These are phyloP conservation scores for Lachancea mirantina DNA, from an alignment of 805 yeast species.

Conservation along the genomic window DNA sequence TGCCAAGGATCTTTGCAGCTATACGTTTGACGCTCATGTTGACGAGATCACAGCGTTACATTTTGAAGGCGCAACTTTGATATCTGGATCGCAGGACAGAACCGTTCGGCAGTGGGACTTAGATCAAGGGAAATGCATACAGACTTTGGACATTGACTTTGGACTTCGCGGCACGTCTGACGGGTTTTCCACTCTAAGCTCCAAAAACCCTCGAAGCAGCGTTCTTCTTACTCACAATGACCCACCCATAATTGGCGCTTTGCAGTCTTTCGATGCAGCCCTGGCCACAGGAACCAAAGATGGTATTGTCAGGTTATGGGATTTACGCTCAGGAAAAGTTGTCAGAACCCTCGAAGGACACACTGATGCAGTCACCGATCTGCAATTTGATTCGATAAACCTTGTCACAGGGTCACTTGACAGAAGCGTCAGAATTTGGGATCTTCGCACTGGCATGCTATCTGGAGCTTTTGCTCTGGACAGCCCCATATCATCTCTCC, in stretches of 20 bases:
- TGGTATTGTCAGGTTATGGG: conserved; percentile 72
- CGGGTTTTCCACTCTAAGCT: conserved; percentile 3
- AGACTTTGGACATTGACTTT: conserved; percentile 56
- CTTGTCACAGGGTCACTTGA: conserved; percentile 59
- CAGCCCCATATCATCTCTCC: conserved; percentile 46
- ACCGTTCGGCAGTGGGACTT: conserved; percentile 76
- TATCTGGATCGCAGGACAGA: conserved; percentile 64
- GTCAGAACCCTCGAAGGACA: conserved; percentile 58
- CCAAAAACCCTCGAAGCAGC: conserved; percentile 9
- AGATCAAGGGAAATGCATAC: conserved; percentile 55
- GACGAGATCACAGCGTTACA: conserved; percentile 60
- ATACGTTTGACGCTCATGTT: conserved; percentile 55
- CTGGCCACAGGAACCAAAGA: conserved; percentile 74
- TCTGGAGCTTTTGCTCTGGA: conserved; percentile 57
- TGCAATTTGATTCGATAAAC: conserved; percentile 62
- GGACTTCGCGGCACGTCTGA: conserved; percentile 13
- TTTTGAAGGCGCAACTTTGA: conserved; percentile 45
- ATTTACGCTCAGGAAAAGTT: conserved; percentile 61
- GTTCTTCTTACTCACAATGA: conserved; percentile 9
- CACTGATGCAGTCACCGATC: conserved; percentile 57
- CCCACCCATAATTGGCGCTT: conserved; percentile 50
- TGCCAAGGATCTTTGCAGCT: conserved; percentile 33
- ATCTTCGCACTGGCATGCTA: conserved; percentile 58
- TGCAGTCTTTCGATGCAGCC: conserved; percentile 70
- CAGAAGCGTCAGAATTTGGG: conserved; percentile 64